These are phyloP conservation scores for Ochromonadaceae sp. DNA, from an alignment of 352 stramenopile genomes.

Conservation along the genomic window DNA sequence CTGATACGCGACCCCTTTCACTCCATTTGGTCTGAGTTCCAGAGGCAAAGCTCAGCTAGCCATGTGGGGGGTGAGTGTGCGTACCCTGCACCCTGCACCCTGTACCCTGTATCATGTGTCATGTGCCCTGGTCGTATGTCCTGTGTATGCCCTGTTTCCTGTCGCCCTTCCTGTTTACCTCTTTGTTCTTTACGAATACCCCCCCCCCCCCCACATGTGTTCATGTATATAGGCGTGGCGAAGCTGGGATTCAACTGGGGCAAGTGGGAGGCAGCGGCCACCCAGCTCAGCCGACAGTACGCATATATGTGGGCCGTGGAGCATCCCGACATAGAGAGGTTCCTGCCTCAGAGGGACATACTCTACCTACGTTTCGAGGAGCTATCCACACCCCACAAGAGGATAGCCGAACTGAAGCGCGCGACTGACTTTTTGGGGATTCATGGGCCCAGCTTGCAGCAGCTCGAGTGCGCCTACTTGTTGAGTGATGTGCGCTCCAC, in stretches of 20 bases:
- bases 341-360: not conserved
- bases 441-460: no score
- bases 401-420: not conserved
- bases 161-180: no score
- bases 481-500: no score
- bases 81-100: no score
- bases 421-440: not conserved
- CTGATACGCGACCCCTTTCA: slow-evolving; percentile 27
- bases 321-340: not conserved
- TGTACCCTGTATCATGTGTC: no score
- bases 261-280: not conserved
- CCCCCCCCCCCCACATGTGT: no score
- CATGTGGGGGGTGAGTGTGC: not conserved
- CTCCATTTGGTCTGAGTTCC: slow-evolving; percentile 24
- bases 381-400: not conserved
- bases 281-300: not conserved
- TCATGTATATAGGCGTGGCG: no score
- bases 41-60: slow-evolving; percentile 11
- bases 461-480: no score
- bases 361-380: slow-evolving; percentile 11
- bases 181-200: no score
- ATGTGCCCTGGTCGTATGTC: no score
- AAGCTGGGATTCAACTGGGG: not conserved
- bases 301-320: not conserved
- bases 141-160: no score